These are phyloP conservation scores for Thielaviopsis ethacetica DNA, from an alignment of 2,329 filamentous ascomycete species.

Conservation along the genomic window DNA sequence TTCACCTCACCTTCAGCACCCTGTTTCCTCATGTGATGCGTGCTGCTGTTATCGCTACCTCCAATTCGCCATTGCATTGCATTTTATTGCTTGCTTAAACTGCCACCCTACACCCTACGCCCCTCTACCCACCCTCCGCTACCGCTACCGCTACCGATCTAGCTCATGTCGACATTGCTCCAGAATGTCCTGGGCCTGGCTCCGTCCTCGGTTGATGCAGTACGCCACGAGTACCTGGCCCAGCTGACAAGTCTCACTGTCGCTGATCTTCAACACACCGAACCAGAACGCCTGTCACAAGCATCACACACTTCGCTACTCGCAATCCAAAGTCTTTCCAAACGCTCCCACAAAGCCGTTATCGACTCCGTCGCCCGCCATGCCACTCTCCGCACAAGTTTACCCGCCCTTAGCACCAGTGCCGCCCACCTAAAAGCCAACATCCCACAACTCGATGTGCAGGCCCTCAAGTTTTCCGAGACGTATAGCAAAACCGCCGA, in stretches of 20 bases:
- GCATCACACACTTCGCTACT: slow-evolving; percentile 65
- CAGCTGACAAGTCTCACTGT: slow-evolving; percentile 64
- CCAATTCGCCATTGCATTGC: neutral
- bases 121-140: neutral
- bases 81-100: too few species aligned
- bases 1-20: neutral
- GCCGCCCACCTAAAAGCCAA: slow-evolving; percentile 50
- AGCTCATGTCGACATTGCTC: slow-evolving; percentile 23
- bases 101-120: neutral
- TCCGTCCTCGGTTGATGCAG: slow-evolving; percentile 26
- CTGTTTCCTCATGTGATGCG: neutral
- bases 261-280: slow-evolving; percentile 52
- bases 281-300: slow-evolving; percentile 67
- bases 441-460: slow-evolving; percentile 64
- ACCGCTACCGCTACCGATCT: neutral
- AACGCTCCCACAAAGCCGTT: slow-evolving; percentile 72
- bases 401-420: slow-evolving; percentile 54
- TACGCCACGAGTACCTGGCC: slow-evolving; percentile 55
- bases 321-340: slow-evolving; percentile 73
- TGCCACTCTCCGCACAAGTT: slow-evolving; percentile 49
- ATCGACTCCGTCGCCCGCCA: slow-evolving; percentile 69
- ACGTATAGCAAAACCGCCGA: slow-evolving; percentile 63
- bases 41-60: neutral
- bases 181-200: slow-evolving; percentile 20
- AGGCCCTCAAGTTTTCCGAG: slow-evolving; percentile 64